Percentiles rank a stretch among this genome's conserved stretches.
Evolutionary conservation across 441 rosid genomes (phyloP).

Genomic region (Metrosideros polymorpha): DNA sequence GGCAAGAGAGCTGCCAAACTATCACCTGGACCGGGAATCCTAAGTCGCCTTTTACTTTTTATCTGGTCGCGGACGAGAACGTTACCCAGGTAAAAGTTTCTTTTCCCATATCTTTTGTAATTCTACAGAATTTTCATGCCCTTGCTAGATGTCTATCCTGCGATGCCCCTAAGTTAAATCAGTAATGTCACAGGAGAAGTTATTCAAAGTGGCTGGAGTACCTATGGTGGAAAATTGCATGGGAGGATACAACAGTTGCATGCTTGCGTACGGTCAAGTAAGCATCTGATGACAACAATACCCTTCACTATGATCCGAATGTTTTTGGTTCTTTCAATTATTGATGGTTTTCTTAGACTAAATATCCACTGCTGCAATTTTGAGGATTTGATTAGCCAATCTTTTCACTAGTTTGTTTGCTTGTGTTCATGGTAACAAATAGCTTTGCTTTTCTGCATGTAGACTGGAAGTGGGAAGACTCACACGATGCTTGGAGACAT

Average conservation of each 20-base stretch:
- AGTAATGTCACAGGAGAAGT: conserved; percentile 47
- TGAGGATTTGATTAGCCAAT: not conserved
- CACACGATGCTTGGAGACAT: conserved; percentile 99
- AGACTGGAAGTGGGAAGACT: conserved; percentile 99
- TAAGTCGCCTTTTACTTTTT: conserved; percentile 86
- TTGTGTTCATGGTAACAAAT: not conserved
- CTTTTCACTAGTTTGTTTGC: not conserved
- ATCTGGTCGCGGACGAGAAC: conserved; percentile 84
- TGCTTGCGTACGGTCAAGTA: conserved; percentile 99
- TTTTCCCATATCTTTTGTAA: not conserved
- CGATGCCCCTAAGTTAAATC: not conserved
- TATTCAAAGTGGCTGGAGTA: conserved; percentile 90
- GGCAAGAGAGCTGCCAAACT: conserved; percentile 81
- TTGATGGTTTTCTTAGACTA: not conserved
- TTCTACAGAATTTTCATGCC: not conserved
- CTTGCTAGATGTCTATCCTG: not conserved
- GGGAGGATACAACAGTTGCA: conserved; percentile 95
- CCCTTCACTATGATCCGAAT: not conserved
- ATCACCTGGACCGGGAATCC: conserved; percentile 94
- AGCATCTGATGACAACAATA: conserved; percentile 10
- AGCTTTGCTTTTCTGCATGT: conserved; percentile 1
- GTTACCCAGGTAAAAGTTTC: conserved; percentile 61
- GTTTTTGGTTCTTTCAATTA: not conserved
- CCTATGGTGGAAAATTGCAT: conserved; percentile 98
- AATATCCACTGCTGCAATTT: not conserved